Evolutionary conservation across 2,329 filamentous ascomycete species (phyloP), one percentile per base, ranked within the genome.

Genomic region (Apiospora rasikravindrae): DNA sequence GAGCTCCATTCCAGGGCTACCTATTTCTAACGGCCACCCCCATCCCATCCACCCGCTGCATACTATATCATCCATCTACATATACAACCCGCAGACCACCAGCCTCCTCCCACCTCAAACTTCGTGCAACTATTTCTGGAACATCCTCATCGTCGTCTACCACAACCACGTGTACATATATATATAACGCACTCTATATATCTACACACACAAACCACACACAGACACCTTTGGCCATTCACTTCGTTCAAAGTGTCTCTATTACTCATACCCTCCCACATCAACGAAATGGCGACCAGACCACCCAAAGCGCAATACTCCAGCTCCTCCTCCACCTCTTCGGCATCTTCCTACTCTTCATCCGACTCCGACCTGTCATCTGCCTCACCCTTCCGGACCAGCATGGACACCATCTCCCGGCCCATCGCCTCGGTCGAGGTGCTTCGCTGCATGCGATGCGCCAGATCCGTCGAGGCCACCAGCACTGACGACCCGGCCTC

Each of bases 401-500:
- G 84, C 80, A 88, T 89, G 87, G 87, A 89, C 74, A 79, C 84
- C n/a, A 76, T 80, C 53, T 77, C 81, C 7, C 76, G 80, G 67
- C 77, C 82, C 6, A 82, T 87, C 51, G 88, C 85, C 76, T 87
- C 87, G 11, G 88, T 91, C 71, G 86, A 89, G 83, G 84, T 89
- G 44, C 83, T 92, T 75, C 89, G 90, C 76, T 92, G 90, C 83
- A 87, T 91, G 79, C 88, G 90, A 72, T 91, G 89, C 78, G 86
- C 88, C 57, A 86, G 87, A 72, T 85, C 87, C 71, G 88, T 89
- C 71, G 90, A 92, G 83, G 86, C 88, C 40, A 90, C 89, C 10
- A 86, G 88, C 11, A 90, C 88, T 44, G 89, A 91, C 79, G 88
- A 91, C 80, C 83, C 86, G 69, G 84, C 82, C 75, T 83, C 87